Evolutionary conservation across 768 basidiomycete genomes (phyloP), one percentile per base, ranked within the genome.

Genomic region (Russula virescens): DNA sequence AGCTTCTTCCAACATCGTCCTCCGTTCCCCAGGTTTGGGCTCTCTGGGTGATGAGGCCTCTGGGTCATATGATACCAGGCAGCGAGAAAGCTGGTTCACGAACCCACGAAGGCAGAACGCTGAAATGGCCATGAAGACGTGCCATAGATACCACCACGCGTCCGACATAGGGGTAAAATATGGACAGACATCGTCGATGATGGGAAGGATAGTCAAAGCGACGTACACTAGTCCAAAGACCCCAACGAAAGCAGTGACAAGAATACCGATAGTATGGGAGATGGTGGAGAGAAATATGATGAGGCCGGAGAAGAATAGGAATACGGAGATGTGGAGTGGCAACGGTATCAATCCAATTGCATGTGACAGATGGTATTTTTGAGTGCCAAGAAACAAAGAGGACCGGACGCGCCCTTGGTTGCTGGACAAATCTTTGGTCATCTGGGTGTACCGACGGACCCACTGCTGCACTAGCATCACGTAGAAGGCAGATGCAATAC

Each of bases 291-390:
- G 46, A 56, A 66, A 67, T 19, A 53, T 51, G 9, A 53, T 43
- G 10, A 66, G 55, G 23, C 66, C 64, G n/a, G 40, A 52, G 43
- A 66, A 43, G 40, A 66, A 66, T 19, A 66, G 35, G 53, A 66
- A 66, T 9, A 66, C 40, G 35, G 65, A 63, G 38, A 63, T 34
- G 16, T 66, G 65, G 14, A 66, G 62, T 28, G 63, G 62, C 10
- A 31, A 40, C 18, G 65, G 62, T 10, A 55, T 58, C 5, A 47
- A 55, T 56, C 77, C 75, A 4, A 81, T 76, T 23, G 63, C 62
- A 6, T 31, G 51, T 16, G 51, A 47, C 51, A 62, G 34, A 23
- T 19, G 21, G 23, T 54, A 66, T 28, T n/a, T 43, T 47, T 55
- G 55, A 26, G 49, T 55, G 40, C 62, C 57, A 1, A 64, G 28